Conservation (phyloP, 306 rosid species). For the Dicorynia guianensis region DNA sequence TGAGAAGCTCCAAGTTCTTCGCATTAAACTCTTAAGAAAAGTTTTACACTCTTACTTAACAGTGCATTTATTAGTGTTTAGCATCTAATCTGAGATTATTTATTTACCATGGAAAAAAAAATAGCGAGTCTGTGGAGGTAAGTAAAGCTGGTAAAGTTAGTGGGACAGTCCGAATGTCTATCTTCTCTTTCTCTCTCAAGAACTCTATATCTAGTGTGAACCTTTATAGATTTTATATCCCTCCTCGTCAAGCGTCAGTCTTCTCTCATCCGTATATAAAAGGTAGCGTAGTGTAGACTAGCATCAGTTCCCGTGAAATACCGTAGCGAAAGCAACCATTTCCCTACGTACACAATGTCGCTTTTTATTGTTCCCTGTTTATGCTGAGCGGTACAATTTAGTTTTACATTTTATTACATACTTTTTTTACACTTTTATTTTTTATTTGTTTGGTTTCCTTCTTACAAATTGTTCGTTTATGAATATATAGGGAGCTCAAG, state of each 20-base stretch:
- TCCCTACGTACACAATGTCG: slow-evolving; percentile 19
- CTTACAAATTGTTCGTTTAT: too few species aligned
- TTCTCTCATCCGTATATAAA: slow-evolving; percentile 13
- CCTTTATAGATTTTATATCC: slow-evolving; percentile 20
- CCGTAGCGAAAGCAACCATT: slow-evolving; percentile 27
- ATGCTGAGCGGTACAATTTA: too few species aligned
- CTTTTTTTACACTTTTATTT: too few species aligned
- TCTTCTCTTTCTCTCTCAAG: slow-evolving; percentile 44
- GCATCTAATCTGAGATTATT: slow-evolving; percentile 43
- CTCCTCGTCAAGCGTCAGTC: not conserved
- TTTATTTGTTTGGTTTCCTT: too few species aligned
- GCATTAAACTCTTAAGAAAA: too few species aligned
- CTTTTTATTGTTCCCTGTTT: slow-evolving; percentile 19
- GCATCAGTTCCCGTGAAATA: slow-evolving; percentile 27
- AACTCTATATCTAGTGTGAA: slow-evolving; percentile 20
- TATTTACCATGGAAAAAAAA: not conserved
- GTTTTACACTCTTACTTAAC: too few species aligned
- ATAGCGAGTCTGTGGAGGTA: slow-evolving; percentile 17
- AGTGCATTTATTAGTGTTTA: not conserved
- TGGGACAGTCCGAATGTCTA: slow-evolving; percentile 97
- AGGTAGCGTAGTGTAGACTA: slow-evolving; percentile 11
- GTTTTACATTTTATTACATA: too few species aligned
- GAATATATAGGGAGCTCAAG: too few species aligned
- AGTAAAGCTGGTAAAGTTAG: slow-evolving; percentile 69
- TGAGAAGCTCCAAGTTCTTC: not conserved